Base-by-base conservation (phyloP, 257 asterid genomes). In the Paraleonurus japonicus region DNA sequence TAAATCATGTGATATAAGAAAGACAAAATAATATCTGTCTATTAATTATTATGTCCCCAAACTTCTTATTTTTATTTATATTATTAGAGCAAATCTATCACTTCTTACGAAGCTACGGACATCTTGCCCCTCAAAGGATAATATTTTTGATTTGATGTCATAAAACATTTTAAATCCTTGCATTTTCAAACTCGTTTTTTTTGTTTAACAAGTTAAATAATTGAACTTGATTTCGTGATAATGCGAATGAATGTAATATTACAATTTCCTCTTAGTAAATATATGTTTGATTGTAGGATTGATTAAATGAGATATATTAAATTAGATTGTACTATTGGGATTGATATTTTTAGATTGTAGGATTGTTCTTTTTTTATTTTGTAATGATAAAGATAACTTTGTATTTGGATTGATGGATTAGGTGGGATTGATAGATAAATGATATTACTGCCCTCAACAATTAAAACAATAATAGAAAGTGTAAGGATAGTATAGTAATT, bases 1-100 rank as follows among this genome's bases (percentile, higher is more conserved):
- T 70, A 75, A 70, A 65, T 75, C 80, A 70, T 60, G 83, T 75
- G 80, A 79, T 37, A 47, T 41, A 66, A 73, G 67, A 70, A 51
- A 22, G 62, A 68, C 75, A 73, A 19, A 47, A 68, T 24, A 60
- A 72, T 61, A 73, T 70, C 47, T 61, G 57, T 54, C 73, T 17
- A 43, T 67, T 32, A 51, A 66, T 78, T 73, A 53, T 78, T 53
- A 1, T 68, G 76, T 73, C 79, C 73, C 69, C 76, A 6, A 50
- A 3, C 47, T 27, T 66, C 43, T 35, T 12, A 47, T 66, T 28
- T 64, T 50, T 11, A 65, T 55, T 66, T 12, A 54, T 64, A 57
- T 37, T 48, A 54, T 35, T 35, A 65, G 26, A 27, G 47, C 24
- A 63, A 70, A 64, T 55, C 43, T 16, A 67, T 59, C 48, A 48